A percentile compares a stretch with the other conserved stretches of the same genome.
phyloP scores from a whole-genome alignment of 345 rosid species.

The Hypericum androsaemum region DNA sequence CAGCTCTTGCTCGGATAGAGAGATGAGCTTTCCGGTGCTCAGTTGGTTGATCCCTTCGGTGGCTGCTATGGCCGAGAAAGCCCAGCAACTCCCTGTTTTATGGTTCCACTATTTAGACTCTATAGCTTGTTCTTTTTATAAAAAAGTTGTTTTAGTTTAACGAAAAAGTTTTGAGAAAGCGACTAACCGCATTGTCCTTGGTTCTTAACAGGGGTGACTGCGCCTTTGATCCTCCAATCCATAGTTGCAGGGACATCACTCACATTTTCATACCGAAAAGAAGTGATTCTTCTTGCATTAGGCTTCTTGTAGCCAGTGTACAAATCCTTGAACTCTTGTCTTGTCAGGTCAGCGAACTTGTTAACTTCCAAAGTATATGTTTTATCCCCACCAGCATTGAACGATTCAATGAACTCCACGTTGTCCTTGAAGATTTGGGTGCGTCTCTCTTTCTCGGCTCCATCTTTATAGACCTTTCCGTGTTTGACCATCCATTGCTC shows the following conservation, averaged over 20 bases:
- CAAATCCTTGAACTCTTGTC: conserved; percentile 15
- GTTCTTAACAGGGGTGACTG: background rate
- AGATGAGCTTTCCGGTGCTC: background rate
- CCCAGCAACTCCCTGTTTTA: background rate
- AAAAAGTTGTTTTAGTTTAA: too few species aligned
- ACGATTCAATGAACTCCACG: conserved; percentile 13
- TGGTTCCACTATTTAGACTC: background rate
- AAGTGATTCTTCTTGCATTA: too few species aligned
- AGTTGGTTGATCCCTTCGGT: background rate
- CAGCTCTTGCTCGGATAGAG: conserved; percentile 3
- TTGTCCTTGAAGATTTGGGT: conserved; percentile 21
- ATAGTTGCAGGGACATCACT: too few species aligned
- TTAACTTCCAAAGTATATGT: conserved; percentile 28
- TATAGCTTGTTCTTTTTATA: too few species aligned
- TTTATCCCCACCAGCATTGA: conserved; percentile 14
- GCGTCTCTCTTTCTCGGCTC: conserved; percentile 22
- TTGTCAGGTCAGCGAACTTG: conserved; percentile 30
- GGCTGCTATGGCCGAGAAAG: conserved; percentile 3
- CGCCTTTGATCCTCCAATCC: too few species aligned
- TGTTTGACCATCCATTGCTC: conserved; percentile 21
- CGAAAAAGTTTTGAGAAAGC: too few species aligned
- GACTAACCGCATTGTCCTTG: conserved; percentile 5
- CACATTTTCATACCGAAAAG: too few species aligned
- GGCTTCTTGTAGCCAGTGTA: too few species aligned
- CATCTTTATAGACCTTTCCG: conserved; percentile 11